phyloP scores from a whole-genome alignment of 805 yeast species.

The Starmerella bacillaris region DNA sequence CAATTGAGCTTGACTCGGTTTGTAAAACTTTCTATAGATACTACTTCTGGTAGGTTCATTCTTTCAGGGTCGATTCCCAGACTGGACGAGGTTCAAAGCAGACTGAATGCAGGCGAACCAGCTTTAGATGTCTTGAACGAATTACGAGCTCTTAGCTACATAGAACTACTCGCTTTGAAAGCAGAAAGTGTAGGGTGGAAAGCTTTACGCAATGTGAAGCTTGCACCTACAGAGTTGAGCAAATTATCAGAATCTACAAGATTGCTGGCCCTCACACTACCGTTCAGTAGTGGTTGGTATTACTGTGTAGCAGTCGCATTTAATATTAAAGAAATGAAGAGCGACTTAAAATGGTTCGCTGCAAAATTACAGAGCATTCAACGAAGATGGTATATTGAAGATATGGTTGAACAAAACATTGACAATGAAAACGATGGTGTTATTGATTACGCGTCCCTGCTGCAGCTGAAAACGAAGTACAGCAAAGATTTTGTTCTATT shows the following conservation, averaged over 20 bases:
- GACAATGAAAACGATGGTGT: not conserved
- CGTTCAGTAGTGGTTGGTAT: conserved; percentile 26
- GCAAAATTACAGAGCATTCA: conserved; percentile 12
- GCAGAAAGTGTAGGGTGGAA: conserved; percentile 56
- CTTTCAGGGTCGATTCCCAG: conserved; percentile 11
- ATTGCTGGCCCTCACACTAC: conserved; percentile 20
- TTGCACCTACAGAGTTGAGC: conserved; percentile 32
- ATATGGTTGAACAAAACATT: conserved; percentile 5
- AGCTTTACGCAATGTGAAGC: conserved; percentile 34
- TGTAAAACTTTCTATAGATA: conserved; percentile 16
- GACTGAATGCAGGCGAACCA: conserved; percentile 13
- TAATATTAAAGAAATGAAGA: conserved; percentile 12
- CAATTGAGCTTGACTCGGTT: conserved; percentile 7
- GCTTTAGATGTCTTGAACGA: conserved; percentile 26
- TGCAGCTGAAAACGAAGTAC: conserved; percentile 15
- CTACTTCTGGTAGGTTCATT: conserved; percentile 14
- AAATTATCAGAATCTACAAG: conserved; percentile 18
- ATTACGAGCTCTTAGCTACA: conserved; percentile 31
- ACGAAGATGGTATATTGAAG: conserved; percentile 16
- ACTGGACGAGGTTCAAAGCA: conserved; percentile 6
- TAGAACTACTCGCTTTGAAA: conserved; percentile 34
- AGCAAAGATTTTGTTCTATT: conserved; percentile 20
- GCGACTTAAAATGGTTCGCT: conserved; percentile 14
- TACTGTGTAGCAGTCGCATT: conserved; percentile 21
- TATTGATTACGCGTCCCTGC: conserved; percentile 20